Percentiles rank a stretch among this genome's conserved stretches.
Evolutionary conservation across 2,329 filamentous ascomycete species (phyloP).

Genomic region (Ophiostoma sp.): DNA sequence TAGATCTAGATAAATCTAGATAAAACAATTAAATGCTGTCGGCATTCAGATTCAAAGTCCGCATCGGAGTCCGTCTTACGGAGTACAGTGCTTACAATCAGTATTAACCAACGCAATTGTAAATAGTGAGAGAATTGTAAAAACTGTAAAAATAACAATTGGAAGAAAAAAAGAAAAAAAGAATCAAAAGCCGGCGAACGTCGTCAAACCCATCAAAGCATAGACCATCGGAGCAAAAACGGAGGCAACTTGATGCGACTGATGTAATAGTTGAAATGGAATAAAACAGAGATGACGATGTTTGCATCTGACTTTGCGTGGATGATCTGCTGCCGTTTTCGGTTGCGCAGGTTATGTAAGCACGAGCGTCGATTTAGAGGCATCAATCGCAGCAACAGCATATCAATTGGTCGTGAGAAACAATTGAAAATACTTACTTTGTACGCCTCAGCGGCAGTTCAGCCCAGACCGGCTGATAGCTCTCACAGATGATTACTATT

Average conservation of each 20-base stretch:
- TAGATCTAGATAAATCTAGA: background rate
- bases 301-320: background rate
- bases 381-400: background rate
- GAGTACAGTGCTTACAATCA: background rate
- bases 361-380: background rate
- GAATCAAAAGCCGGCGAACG: background rate
- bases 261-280: background rate
- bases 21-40: background rate
- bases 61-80: conserved; percentile 11
- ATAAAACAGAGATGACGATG: background rate
- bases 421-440: no score
- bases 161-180: background rate
- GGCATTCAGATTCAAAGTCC: background rate
- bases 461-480: no score
- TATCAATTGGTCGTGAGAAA: no score
- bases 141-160: background rate
- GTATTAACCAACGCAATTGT: background rate
- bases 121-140: background rate
- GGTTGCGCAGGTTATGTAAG: background rate
- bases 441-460: no score
- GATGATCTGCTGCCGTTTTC: background rate
- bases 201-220: background rate
- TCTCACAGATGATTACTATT: background rate
- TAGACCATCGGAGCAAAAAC: conserved; percentile 5
- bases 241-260: background rate